Percentiles rank a stretch among this genome's conserved stretches.
phyloP scores from a whole-genome alignment of 352 stramenopile genomes.

The Plasmopara halstedii region DNA sequence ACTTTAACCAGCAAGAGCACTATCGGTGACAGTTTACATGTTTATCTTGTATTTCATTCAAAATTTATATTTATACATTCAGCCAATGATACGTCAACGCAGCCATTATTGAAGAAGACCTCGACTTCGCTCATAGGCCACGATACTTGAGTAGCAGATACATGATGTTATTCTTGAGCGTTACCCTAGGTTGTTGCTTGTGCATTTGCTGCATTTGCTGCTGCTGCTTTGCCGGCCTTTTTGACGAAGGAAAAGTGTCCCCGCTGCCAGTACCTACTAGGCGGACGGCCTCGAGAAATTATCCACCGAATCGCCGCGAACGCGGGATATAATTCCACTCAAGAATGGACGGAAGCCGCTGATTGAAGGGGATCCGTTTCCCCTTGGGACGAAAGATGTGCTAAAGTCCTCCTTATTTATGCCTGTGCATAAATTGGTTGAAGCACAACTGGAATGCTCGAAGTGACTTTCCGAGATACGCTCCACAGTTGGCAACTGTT shows the following conservation, averaged over 20 bases:
- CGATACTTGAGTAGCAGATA: neutral
- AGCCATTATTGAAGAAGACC: neutral
- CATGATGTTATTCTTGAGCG: constrained; percentile 20
- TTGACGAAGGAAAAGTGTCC: constrained; percentile 29
- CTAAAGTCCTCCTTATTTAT: constrained; percentile 20
- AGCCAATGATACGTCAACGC: constrained; percentile 10
- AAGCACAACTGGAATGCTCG: constrained; percentile 22
- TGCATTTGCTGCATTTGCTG: constrained; percentile 26
- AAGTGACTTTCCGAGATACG: constrained; percentile 24
- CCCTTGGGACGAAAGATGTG: neutral
- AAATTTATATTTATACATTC: constrained; percentile 22
- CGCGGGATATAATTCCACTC: constrained; percentile 33
- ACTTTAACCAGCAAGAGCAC: constrained; percentile 17
- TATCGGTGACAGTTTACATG: neutral
- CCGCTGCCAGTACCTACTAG: constrained; percentile 23
- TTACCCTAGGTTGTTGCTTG: constrained; percentile 23
- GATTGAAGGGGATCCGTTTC: neutral
- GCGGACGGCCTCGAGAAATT: constrained; percentile 19
- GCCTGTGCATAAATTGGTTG: constrained; percentile 12
- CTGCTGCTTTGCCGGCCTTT: constrained; percentile 28
- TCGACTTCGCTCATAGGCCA: neutral
- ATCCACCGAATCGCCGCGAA: constrained; percentile 29
- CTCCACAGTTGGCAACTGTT: constrained; percentile 25
- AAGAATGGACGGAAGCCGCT: constrained; percentile 30
- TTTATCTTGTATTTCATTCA: constrained; percentile 19